Base-by-base conservation (phyloP, 306 rosid species). In the Fragaria ananassa region DNA sequence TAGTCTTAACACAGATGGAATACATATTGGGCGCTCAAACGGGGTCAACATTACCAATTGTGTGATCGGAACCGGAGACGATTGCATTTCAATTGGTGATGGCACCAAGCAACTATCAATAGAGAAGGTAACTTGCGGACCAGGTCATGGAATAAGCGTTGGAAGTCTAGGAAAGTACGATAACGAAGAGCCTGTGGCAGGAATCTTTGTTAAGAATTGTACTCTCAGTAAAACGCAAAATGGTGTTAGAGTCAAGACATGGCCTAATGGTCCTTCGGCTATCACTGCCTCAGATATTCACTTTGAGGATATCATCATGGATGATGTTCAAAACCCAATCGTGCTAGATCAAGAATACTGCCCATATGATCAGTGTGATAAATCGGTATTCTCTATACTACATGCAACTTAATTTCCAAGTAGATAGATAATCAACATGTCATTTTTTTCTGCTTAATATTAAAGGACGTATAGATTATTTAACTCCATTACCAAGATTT, bases 311-410 rank as follows among this genome's bases (percentile, higher is more conserved):
- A 69, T 86, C 50, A 76, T 12, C 47, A 81, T 90, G 92, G 7
- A 15, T 0, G 27, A 85, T 44, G 92, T 88, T n/a, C 1, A 1
- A 6, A 80, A 73, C 57, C 88, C 91, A 0, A 21, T 90, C 17
- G 11, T 88, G 34, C 72, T 86, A 4, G 89, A 90, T 63, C 92
- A 88, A 79, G 86, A 78, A 39, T 86, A 90, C 34, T 88, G 92
- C 76, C 91, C 93, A 8, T 82, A 77, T 76, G 81, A 83, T 37
- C 74, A 73, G 0, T 88, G 92, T 76, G 67, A 73, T 2, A 53
- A 34, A 21, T 3, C 69, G 86, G 89, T 85, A 56, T 0, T n/a
- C 64, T 58, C 34, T 31, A 23, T 25, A 25, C 34, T 23, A 4
- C 64, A n/a, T 58, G 17, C 34, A 58, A 11, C 64, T 58, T 3